Evolutionary conservation across 371 early-diverging fungal genomes (phyloP).

Genomic region (Choanephora cucurbitarum): DNA sequence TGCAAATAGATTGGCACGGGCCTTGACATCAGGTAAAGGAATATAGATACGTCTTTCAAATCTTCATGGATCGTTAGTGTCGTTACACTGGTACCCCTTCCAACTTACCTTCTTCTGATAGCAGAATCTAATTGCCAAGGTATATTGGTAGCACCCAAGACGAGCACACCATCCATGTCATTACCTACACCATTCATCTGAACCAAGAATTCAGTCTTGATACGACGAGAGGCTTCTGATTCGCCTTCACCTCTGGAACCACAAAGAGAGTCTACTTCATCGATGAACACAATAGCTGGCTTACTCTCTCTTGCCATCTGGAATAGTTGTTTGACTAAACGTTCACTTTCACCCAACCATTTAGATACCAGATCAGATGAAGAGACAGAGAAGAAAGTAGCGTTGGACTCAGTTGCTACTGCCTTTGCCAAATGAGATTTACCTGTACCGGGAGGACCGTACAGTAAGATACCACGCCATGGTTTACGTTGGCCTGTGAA

Average conservation of each 20-base stretch:
- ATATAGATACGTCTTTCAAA: constrained; percentile 98
- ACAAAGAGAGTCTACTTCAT: constrained; percentile 97
- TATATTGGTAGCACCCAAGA: constrained; percentile 96
- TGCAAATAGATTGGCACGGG: constrained; percentile 90
- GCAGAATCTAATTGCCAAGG: constrained; percentile 97
- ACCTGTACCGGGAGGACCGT: constrained; percentile 99
- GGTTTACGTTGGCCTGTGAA: constrained; percentile 95
- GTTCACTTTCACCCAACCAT: constrained; percentile 98
- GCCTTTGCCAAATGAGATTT: constrained; percentile 98
- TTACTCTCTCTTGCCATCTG: constrained; percentile 90
- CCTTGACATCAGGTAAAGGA: constrained; percentile 88
- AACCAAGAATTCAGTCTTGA: constrained; percentile 92
- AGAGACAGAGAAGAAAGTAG: constrained; percentile 95
- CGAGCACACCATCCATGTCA: constrained; percentile 91
- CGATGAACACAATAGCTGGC: constrained; percentile 97
- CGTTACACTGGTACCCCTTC: too few species aligned
- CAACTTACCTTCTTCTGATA: constrained; percentile 87
- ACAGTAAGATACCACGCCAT: constrained; percentile 96
- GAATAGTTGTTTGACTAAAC: constrained; percentile 92
- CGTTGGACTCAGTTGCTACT: constrained; percentile 94
- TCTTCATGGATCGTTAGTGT: too few species aligned
- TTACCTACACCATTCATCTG: constrained; percentile 99
- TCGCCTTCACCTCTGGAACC: constrained; percentile 95
- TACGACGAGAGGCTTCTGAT: constrained; percentile 91
- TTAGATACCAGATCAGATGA: constrained; percentile 96